phyloP scores from a whole-genome alignment of 2,329 filamentous ascomycete species.

The Fusarium sp. region DNA sequence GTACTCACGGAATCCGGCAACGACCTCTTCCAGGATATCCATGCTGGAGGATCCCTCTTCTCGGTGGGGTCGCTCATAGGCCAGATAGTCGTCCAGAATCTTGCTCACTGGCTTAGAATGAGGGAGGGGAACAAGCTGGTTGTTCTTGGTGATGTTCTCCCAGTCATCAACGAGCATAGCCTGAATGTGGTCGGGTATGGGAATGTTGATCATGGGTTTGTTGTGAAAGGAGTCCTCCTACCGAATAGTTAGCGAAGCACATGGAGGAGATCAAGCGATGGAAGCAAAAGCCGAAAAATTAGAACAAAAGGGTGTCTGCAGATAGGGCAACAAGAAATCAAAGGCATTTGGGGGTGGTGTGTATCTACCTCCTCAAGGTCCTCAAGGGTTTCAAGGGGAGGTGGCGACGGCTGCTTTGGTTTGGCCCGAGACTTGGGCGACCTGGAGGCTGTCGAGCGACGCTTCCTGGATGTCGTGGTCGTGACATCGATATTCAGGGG shows the following conservation, averaged over 20 bases:
- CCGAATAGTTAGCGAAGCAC: conserved; percentile 27
- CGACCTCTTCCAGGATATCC: conserved; percentile 90
- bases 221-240: conserved; percentile 90
- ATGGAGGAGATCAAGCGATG: not conserved
- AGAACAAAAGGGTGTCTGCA: not conserved
- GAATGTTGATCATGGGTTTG: conserved; percentile 85
- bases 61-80: conserved; percentile 74
- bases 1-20: conserved; percentile 88
- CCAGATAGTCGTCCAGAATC: conserved; percentile 84
- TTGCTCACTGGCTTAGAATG: conserved; percentile 77
- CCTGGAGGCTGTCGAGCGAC: conserved; percentile 13
- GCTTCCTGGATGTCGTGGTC: conserved; percentile 7
- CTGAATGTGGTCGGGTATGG: conserved; percentile 90
- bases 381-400: conserved; percentile 7
- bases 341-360: not conserved
- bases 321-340: not conserved
- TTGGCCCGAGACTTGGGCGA: conserved; percentile 10
- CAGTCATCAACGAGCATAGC: conserved; percentile 96
- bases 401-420: conserved; percentile 18
- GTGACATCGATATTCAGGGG: conserved; percentile 5
- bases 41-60: conserved; percentile 74
- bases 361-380: conserved; percentile 25
- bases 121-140: conserved; percentile 87
- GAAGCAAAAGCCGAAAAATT: not conserved
- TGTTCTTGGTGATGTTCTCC: conserved; percentile 98